Conservation (phyloP, 2,329 filamentous ascomycete species). For the Claviceps sp. region DNA sequence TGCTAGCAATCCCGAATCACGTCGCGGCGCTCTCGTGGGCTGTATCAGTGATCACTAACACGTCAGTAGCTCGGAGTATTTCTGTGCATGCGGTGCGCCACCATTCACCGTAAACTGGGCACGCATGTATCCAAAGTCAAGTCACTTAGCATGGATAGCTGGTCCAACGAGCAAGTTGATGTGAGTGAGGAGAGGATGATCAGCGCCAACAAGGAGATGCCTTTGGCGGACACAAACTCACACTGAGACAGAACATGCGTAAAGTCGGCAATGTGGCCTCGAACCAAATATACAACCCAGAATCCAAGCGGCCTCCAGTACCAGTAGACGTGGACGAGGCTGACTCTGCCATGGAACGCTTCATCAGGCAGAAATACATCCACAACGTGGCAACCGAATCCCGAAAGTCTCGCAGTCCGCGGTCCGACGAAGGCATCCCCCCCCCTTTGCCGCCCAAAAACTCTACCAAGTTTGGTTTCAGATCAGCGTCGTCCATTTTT, state of each 20-base stretch:
- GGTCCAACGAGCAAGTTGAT: conserved; percentile 92
- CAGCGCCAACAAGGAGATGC: neutral
- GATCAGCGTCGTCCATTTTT: conserved; percentile 54
- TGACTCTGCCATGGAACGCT: conserved; percentile 88
- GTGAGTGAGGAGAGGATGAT: conserved; percentile 34
- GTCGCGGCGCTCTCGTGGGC: neutral
- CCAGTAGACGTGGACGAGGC: conserved; percentile 86
- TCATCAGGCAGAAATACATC: conserved; percentile 89
- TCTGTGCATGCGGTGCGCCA: conserved; percentile 92
- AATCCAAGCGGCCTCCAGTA: conserved; percentile 68
- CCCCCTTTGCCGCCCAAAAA: conserved; percentile 52
- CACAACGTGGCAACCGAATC: conserved; percentile 30
- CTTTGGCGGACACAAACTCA: neutral
- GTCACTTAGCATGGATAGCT: conserved; percentile 95
- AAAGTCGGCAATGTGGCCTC: conserved; percentile 74
- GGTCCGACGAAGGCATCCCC: conserved; percentile 42
- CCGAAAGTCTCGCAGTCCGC: conserved; percentile 31
- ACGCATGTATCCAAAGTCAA: conserved; percentile 99
- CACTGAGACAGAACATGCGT: conserved; percentile 65
- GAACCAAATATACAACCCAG: conserved; percentile 82
- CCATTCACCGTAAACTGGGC: conserved; percentile 88
- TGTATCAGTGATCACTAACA: conserved; percentile 2
- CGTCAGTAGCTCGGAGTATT: conserved; percentile 73
- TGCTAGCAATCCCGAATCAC: neutral
- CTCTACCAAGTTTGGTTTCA: conserved; percentile 46